A percentile compares a stretch with the other conserved stretches of the same genome.
These are phyloP conservation scores for Camellia oleifera DNA, from an alignment of 179 eudicot species.

Conservation along the genomic window DNA sequence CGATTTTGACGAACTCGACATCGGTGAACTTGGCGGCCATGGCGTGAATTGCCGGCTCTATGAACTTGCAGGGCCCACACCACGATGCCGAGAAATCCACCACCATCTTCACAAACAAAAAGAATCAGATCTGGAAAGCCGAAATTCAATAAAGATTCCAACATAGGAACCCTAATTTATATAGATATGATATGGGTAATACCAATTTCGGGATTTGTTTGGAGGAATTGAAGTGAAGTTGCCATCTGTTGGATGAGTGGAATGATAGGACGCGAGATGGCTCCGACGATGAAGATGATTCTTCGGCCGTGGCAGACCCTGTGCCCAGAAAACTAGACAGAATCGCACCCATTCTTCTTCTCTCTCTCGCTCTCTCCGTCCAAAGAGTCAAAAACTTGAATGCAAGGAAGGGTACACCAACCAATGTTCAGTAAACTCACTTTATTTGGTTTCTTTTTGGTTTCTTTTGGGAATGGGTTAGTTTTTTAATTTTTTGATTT, in stretches of 20 bases:
- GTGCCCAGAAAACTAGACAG: constrained; percentile 40
- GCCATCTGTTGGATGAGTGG: constrained; percentile 66
- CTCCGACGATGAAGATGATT: constrained; percentile 30
- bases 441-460: too few species aligned
- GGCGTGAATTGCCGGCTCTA: constrained; percentile 39
- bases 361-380: constrained; percentile 8
- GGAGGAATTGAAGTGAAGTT: constrained; percentile 54
- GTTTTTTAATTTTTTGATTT: too few species aligned
- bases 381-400: background rate
- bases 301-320: constrained; percentile 28
- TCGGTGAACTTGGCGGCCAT: constrained; percentile 40
- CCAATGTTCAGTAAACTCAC: too few species aligned
- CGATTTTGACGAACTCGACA: constrained; percentile 53
- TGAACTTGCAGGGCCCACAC: constrained; percentile 58
- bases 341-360: constrained; percentile 44
- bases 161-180: background rate
- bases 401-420: background rate
- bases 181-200: background rate
- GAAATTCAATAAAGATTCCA: background rate
- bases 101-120: constrained; percentile 34
- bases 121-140: background rate
- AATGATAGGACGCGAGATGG: constrained; percentile 44
- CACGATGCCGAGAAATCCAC: constrained; percentile 56
- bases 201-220: constrained; percentile 66
- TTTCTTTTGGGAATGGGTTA: too few species aligned